Percentiles rank a stretch among this genome's conserved stretches.
Conservation (phyloP, 176 grass and related monocot species). For the Avena insularis region DNA sequence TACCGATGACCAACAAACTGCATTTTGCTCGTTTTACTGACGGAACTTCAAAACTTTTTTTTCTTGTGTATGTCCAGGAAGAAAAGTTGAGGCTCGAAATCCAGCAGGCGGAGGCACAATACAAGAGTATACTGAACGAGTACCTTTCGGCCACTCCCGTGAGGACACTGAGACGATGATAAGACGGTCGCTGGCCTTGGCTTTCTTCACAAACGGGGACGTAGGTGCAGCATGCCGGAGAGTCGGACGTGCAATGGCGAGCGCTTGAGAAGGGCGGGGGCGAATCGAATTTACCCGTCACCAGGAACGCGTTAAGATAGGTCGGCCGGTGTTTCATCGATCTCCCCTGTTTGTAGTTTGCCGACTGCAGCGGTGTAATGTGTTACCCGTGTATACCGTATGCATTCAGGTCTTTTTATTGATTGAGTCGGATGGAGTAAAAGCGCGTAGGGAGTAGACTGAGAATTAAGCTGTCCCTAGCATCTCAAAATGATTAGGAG, state of each 20-base stretch:
- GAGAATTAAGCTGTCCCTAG: no score
- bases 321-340: not conserved
- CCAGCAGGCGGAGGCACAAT: slow-evolving; percentile 24
- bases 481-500: no score
- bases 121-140: slow-evolving; percentile 30
- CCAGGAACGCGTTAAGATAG: not conserved
- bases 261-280: not conserved
- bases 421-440: not conserved
- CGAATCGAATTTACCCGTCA: not conserved
- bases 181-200: not conserved
- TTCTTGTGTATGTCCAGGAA: slow-evolving; percentile 34
- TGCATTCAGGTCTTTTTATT: not conserved
- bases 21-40: not conserved
- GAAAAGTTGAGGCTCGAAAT: slow-evolving; percentile 29
- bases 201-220: not conserved
- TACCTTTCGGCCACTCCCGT: slow-evolving; percentile 18
- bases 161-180: not conserved
- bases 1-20: not conserved
- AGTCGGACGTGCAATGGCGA: not conserved
- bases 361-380: not conserved
- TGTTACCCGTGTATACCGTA: not conserved
- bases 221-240: not conserved
- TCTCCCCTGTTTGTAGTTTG: not conserved
- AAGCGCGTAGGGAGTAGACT: no score
- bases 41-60: not conserved